phyloP scores from a whole-genome alignment of 2,329 filamentous ascomycete species.

The Colletotrichum eremochloae region DNA sequence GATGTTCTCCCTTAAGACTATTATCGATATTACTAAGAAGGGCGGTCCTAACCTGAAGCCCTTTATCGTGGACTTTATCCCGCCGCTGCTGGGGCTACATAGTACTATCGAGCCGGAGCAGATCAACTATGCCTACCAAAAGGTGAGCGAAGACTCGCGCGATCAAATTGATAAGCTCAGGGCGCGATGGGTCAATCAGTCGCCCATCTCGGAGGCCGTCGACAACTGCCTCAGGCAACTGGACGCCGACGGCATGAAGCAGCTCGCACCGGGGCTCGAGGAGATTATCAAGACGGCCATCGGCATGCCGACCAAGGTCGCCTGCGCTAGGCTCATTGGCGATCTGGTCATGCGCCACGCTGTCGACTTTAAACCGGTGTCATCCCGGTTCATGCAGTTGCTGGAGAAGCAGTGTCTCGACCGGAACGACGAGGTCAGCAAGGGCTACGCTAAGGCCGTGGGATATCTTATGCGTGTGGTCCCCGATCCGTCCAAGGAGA shows the following conservation, averaged over 20 bases:
- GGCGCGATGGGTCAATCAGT: conserved; percentile 83
- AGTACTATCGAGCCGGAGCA: conserved; percentile 91
- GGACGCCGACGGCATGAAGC: conserved; percentile 81
- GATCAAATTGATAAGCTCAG: conserved; percentile 92
- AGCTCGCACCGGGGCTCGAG: conserved; percentile 79
- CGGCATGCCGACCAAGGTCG: conserved; percentile 93
- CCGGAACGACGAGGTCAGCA: conserved; percentile 92
- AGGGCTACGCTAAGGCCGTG: conserved; percentile 86
- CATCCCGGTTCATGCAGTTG: conserved; percentile 80
- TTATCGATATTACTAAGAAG: conserved; percentile 92
- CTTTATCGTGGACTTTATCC: conserved; percentile 85
- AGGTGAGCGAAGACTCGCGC: conserved; percentile 86
- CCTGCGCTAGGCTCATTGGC: conserved; percentile 86
- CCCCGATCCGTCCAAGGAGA: conserved; percentile 61
- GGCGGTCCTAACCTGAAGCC: conserved; percentile 82
- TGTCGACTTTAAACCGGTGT: conserved; percentile 80
- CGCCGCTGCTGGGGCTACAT: conserved; percentile 83
- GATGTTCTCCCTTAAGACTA: conserved; percentile 82
- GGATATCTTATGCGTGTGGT: conserved; percentile 83
- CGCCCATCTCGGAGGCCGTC: conserved; percentile 92
- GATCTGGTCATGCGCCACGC: conserved; percentile 86
- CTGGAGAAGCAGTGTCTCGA: conserved; percentile 88
- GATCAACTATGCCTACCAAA: conserved; percentile 93
- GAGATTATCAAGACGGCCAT: conserved; percentile 86
- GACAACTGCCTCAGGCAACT: conserved; percentile 88